Evolutionary conservation across 2,329 filamentous ascomycete genomes (phyloP), one percentile per base, ranked within the genome.

Genomic region (Nemania serpens): DNA sequence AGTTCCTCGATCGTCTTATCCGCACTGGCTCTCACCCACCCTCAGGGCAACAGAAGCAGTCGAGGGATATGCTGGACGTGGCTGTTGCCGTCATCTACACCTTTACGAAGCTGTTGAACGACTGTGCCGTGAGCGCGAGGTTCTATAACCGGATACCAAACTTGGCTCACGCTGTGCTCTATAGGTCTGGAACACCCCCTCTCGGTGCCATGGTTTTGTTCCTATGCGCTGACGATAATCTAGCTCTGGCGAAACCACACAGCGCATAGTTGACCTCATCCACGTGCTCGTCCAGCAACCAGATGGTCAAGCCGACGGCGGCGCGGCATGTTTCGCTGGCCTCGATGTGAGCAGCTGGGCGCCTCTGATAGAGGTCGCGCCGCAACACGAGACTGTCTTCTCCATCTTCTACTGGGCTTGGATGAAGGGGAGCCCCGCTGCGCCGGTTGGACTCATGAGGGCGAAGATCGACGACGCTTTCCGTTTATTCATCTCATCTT

Each of bases 1-100:
- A 81, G 62, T 91, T 90, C 67, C 73, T 91, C 2, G 86, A 88
- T 71, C 81, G 87, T 18, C 75, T 91, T 10, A 75, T 91, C 42
- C 79, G 79, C 60, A 84, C 87, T 0, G 81, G 83, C 29, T 78
- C 78, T 2, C 70, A 68, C 17, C 43, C 68, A 2, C 64, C 74
- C 22, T 70, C 73, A 5, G 73, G 69, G 3, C 75, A 75, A 3
- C 75, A 74, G 45, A 74, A 78, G 20, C 79, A 88, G 62, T 77
- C 81, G 12, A 82, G 77, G 61, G 80, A 86, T 62, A 88, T 90
- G 85, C 76, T 88, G 10, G 82, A 86, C 66, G 76, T 90, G 13
- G 85, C 83, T 3, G 83, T 88, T 3, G 82, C 84, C 33, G 82
- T 91, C 12, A 71, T 90, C 5, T 84, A 89, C 69, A 85, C 83